These are phyloP conservation scores for Boletellus deceptivus DNA, from an alignment of 1,284 basidiomycete species.

Conservation along the genomic window DNA sequence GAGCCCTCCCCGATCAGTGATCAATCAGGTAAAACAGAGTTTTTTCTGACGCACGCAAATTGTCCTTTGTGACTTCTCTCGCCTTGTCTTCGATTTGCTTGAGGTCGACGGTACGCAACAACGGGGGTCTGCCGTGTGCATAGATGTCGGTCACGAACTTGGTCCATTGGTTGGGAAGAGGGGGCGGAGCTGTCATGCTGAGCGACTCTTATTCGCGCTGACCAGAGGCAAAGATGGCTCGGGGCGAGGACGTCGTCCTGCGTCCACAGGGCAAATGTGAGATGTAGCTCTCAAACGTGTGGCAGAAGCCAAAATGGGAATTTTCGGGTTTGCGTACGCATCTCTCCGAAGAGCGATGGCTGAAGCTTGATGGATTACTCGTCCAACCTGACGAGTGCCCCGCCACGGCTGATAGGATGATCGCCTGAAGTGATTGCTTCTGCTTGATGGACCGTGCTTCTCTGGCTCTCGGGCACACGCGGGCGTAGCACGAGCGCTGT, in stretches of 20 bases:
- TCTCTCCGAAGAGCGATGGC: background rate
- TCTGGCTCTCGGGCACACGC: background rate
- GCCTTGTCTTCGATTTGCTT: slow-evolving; percentile 52
- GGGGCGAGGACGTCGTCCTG: background rate
- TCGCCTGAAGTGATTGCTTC: background rate
- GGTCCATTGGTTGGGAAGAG: slow-evolving; percentile 25
- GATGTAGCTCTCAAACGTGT: background rate
- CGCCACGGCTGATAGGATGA: background rate
- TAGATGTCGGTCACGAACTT: slow-evolving; percentile 38
- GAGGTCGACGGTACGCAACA: slow-evolving; percentile 48
- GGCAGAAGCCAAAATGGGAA: background rate
- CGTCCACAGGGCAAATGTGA: background rate
- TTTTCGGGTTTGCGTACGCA: background rate
- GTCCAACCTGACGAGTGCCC: background rate
- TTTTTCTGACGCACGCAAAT: slow-evolving; percentile 35
- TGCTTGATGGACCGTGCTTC: background rate
- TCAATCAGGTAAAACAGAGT: too few species aligned
- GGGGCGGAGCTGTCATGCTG: slow-evolving; percentile 21
- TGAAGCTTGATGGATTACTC: background rate
- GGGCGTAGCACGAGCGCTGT: too few species aligned
- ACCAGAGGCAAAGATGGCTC: background rate
- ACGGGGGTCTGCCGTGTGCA: slow-evolving; percentile 35
- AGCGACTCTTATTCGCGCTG: too few species aligned
- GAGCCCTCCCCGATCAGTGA: too few species aligned
- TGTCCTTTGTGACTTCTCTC: slow-evolving; percentile 44